Evolutionary conservation across 2,329 filamentous ascomycete genomes (phyloP), one percentile per base, ranked within the genome.

Genomic region (Pyrenophora tritici-repentis): DNA sequence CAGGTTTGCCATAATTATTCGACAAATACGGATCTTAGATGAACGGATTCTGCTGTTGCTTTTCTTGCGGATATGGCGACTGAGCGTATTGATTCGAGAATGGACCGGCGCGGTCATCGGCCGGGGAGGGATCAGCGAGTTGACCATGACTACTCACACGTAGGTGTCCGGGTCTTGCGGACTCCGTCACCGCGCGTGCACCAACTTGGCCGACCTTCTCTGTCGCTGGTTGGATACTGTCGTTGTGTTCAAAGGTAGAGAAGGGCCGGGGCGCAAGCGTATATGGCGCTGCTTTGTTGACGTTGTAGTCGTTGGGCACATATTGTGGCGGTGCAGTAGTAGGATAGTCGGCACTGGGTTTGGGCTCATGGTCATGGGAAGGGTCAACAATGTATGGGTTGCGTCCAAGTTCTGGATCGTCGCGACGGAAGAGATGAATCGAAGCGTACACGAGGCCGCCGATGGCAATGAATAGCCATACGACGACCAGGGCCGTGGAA

Each of bases 401-500:
- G n/a, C 29, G 38, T 40, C 44, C 55, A 29, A 42, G 44, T 47
- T 55, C 52, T 52, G 48, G 20, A 18, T 55, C 44, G 56, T 84
- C 85, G 45, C 86, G 85, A 1, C 81, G 81, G 22, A 77, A 76
- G 75, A 89, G 84, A 47, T 86, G 80, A 29, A 80, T 79, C 50
- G 86, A 73, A 22, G 87, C 86, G 52, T 90, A 84, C 40, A 84
- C 73, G 47, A 93, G 73, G 41, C 90, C 94, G 40, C 89, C 80
- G 31, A 97, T 79, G 4, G 90, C 83, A 51, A 96, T 82, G 55
- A 94, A 73, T 45, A 95, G 66, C 81, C 91, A 99, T 22, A 96
- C 75, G 3, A 90, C 76, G 10, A 97, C 75, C 4, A 99, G 77
- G 42, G 81, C 84, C 0, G 83, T 80, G 2, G 92, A 89, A 61